Evolutionary conservation across 495 filamentous ascomycete species (phyloP).

Genomic region (Xylaria curta): DNA sequence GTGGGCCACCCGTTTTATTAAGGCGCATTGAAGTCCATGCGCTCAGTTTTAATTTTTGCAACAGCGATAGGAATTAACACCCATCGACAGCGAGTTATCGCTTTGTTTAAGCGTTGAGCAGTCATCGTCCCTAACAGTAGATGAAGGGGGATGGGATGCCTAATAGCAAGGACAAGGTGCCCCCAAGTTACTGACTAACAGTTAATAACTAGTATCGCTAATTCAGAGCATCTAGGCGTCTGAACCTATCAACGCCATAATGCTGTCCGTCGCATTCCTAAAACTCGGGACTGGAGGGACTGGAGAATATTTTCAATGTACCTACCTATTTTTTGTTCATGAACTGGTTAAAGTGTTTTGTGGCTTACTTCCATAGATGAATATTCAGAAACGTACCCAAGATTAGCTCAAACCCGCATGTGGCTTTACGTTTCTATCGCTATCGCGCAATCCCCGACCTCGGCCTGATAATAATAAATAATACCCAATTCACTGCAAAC

Average conservation of each 20-base stretch:
- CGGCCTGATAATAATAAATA: neutral
- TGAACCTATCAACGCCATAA: neutral
- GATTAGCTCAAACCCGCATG: neutral
- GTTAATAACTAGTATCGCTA: neutral
- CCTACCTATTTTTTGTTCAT: neutral
- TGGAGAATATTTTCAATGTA: neutral
- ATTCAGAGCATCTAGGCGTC: neutral
- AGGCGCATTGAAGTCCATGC: neutral
- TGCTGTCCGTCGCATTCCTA: neutral
- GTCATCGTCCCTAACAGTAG: too few species aligned
- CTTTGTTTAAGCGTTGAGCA: neutral
- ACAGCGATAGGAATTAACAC: neutral
- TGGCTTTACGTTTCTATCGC: slow-evolving; percentile 2
- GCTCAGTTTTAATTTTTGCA: neutral
- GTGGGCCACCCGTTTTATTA: neutral
- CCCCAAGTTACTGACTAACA: neutral
- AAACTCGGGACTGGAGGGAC: neutral
- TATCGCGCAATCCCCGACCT: slow-evolving; percentile 2
- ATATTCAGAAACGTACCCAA: too few species aligned
- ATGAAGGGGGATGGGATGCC: neutral
- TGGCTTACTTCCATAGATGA: neutral
- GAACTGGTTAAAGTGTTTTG: neutral
- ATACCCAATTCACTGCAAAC: neutral
- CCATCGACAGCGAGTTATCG: neutral
- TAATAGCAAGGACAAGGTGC: neutral